A percentile compares a stretch with the other conserved stretches of the same genome.
These are phyloP conservation scores for Populus tomentosa DNA, from an alignment of 441 rosid species.

Conservation along the genomic window DNA sequence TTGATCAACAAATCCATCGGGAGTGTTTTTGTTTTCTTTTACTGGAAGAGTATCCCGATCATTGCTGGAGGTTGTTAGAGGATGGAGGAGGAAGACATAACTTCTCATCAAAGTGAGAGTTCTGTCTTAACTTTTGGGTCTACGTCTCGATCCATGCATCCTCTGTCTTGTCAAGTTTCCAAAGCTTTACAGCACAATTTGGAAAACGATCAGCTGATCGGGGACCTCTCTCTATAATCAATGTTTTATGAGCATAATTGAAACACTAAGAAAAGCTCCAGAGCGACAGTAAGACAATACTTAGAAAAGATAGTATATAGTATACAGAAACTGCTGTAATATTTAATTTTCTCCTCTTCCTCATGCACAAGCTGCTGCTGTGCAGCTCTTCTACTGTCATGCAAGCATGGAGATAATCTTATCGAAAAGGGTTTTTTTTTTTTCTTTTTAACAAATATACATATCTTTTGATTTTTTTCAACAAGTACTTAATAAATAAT, in stretches of 20 bases:
- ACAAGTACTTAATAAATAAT: too few species aligned
- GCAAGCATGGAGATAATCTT: too few species aligned
- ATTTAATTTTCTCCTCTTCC: constrained; percentile 86
- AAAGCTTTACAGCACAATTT: constrained; percentile 58
- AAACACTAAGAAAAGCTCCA: constrained; percentile 7
- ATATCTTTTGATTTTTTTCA: too few species aligned
- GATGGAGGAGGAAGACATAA: constrained; percentile 69
- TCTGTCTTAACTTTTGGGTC: constrained; percentile 84
- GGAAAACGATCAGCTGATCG: constrained; percentile 99
- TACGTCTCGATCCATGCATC: constrained; percentile 97
- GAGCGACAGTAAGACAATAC: constrained; percentile 1
- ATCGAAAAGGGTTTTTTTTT: too few species aligned
- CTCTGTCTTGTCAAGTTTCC: constrained; percentile 99
- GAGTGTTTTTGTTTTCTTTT: constrained; percentile 43
- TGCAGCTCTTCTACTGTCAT: too few species aligned
- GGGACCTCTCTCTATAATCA: constrained; percentile 99
- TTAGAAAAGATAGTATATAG: constrained; percentile 1
- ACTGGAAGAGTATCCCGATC: constrained; percentile 37
- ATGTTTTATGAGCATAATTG: constrained; percentile 23
- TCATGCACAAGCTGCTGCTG: too few species aligned
- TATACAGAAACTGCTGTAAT: constrained; percentile 46
- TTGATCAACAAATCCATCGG: not conserved
- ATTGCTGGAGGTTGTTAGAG: constrained; percentile 21
- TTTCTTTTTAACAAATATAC: too few species aligned
- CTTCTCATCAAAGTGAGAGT: constrained; percentile 92